These are phyloP conservation scores for Arabidopsis hybrid DNA, from an alignment of 441 rosid species.

Conservation along the genomic window DNA sequence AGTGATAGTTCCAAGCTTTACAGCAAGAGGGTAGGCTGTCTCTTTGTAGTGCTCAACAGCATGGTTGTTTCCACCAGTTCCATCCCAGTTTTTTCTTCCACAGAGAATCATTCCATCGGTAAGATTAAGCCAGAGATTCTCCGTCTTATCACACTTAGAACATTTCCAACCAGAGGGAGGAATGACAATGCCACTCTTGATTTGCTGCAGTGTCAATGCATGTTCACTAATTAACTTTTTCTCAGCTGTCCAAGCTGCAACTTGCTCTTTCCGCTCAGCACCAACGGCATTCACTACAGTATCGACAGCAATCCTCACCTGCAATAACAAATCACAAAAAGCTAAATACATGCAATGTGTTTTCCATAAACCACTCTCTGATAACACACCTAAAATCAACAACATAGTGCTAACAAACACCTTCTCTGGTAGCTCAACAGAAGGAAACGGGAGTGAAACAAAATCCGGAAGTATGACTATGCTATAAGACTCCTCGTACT, in stretches of 20 bases:
- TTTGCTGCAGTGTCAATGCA: slow-evolving; percentile 78
- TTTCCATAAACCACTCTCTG: slow-evolving; percentile 7
- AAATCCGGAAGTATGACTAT: slow-evolving; percentile 82
- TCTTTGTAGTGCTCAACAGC: slow-evolving; percentile 89
- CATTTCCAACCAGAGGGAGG: slow-evolving; percentile 96
- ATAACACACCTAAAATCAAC: slow-evolving; percentile 4
- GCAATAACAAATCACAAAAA: slow-evolving; percentile 26
- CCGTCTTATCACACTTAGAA: slow-evolving; percentile 83
- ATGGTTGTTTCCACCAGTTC: slow-evolving; percentile 97
- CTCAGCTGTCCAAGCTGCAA: slow-evolving; percentile 95
- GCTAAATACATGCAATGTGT: slow-evolving; percentile 17
- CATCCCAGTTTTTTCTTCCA: slow-evolving; percentile 97
- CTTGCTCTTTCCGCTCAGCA: slow-evolving; percentile 87
- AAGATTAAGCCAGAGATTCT: slow-evolving; percentile 96
- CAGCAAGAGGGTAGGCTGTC: slow-evolving; percentile 89
- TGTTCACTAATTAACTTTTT: slow-evolving; percentile 78
- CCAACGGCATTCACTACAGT: slow-evolving; percentile 78
- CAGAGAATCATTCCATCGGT: slow-evolving; percentile 96
- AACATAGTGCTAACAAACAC: slow-evolving; percentile 43
- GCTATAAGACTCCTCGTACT: slow-evolving; percentile 74
- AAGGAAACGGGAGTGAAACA: slow-evolving; percentile 82
- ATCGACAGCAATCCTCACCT: slow-evolving; percentile 95
- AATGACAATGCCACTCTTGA: slow-evolving; percentile 72
- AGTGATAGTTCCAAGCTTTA: slow-evolving; percentile 95
- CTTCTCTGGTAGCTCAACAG: slow-evolving; percentile 98